Conservation (phyloP, 352 stramenopile species). For the Blastocystis sp. region DNA sequence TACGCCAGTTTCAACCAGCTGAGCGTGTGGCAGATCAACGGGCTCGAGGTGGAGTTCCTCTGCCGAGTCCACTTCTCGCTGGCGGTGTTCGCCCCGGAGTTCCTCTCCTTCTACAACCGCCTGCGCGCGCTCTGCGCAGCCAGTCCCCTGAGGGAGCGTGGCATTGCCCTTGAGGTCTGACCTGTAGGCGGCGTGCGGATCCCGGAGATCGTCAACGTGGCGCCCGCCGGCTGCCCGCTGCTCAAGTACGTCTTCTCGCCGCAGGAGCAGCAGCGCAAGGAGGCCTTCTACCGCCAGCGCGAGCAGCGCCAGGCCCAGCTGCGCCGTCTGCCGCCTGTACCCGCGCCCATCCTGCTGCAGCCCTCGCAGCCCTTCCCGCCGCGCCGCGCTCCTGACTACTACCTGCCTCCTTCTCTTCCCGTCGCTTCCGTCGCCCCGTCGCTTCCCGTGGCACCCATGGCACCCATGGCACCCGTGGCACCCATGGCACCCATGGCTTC, state of each 20-base stretch:
- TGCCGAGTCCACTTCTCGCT: conserved; percentile 52
- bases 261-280: conserved; percentile 20
- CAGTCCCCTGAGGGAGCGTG: background rate
- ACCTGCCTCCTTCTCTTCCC: too few relatives aligned
- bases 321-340: too few relatives aligned
- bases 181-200: background rate
- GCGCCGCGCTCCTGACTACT: too few relatives aligned
- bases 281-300: background rate
- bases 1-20: conserved; percentile 48
- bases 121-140: background rate
- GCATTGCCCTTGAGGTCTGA: background rate
- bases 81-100: conserved; percentile 27
- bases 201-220: conserved; percentile 31
- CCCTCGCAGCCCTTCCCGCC: too few relatives aligned
- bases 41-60: conserved; percentile 44
- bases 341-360: too few relatives aligned
- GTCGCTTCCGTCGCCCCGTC: too few relatives aligned
- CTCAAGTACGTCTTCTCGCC: conserved; percentile 48
- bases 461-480: too few relatives aligned
- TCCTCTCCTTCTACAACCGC: conserved; percentile 26
- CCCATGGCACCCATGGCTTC: too few relatives aligned
- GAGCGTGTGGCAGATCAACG: conserved; percentile 16
- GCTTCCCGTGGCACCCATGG: too few relatives aligned
- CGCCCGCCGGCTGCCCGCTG: conserved; percentile 6
- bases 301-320: background rate